phyloP scores from a whole-genome alignment of 228 moss, liverwort and hornwort genomes.

The Sphagnum magellanicum region DNA sequence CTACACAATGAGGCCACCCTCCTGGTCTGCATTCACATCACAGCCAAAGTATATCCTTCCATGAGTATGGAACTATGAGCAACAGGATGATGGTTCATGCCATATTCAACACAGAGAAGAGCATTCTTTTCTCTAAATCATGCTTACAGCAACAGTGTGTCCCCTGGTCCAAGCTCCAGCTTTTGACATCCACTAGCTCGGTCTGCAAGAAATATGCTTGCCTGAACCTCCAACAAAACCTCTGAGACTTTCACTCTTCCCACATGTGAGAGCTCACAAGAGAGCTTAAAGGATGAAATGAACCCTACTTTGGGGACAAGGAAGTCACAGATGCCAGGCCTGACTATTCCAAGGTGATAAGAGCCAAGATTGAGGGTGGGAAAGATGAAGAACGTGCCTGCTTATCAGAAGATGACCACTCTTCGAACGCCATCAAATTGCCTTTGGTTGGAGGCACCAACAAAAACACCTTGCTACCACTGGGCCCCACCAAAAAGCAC shows the following conservation, averaged over 20 bases:
- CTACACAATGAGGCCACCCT: slow-evolving; percentile 90
- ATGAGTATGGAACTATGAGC: not conserved
- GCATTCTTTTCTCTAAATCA: not conserved
- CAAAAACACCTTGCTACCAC: slow-evolving; percentile 74
- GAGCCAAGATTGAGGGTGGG: not conserved
- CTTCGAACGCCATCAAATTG: slow-evolving; percentile 79
- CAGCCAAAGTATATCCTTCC: not conserved
- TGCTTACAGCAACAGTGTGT: slow-evolving; percentile 69
- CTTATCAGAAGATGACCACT: slow-evolving; percentile 81
- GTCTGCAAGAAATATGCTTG: slow-evolving; percentile 81
- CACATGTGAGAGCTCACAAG: too few species aligned
- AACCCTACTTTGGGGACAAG: too few species aligned
- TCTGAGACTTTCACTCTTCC: too few species aligned
- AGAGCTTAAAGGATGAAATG: too few species aligned
- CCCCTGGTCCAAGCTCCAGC: slow-evolving; percentile 62
- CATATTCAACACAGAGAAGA: not conserved
- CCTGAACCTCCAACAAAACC: slow-evolving; percentile 31
- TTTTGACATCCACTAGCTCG: slow-evolving; percentile 77
- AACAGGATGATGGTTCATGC: not conserved
- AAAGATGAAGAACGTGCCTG: slow-evolving; percentile 42
- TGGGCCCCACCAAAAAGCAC: slow-evolving; percentile 13
- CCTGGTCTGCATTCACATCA: slow-evolving; percentile 46
- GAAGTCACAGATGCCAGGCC: too few species aligned
- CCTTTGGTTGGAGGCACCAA: slow-evolving; percentile 68
- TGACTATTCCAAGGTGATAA: not conserved